These are phyloP conservation scores for Ceratobasidium sp. DNA, from an alignment of 1,284 basidiomycete genomes.

Conservation along the genomic window DNA sequence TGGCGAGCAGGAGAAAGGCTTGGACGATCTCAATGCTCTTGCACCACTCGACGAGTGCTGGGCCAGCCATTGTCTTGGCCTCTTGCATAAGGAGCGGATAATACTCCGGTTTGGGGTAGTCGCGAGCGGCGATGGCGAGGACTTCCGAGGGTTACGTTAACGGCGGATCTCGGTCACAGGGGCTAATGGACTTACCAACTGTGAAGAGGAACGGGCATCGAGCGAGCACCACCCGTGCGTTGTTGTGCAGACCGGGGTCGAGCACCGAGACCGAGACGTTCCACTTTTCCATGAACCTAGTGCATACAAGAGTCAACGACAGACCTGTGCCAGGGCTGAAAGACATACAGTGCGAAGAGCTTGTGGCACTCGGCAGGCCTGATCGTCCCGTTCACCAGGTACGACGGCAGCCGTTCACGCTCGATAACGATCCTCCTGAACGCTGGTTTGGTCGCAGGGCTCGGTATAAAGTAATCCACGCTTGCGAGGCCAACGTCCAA, in stretches of 20 bases:
- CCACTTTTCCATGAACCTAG: conserved; percentile 29
- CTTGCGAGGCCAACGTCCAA: conserved; percentile 11
- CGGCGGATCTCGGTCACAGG: background rate
- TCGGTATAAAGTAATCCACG: conserved; percentile 21
- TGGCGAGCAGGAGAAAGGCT: conserved; percentile 28
- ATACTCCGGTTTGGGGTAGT: conserved; percentile 4
- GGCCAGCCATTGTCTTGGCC: conserved; percentile 1
- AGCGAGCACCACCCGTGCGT: conserved; percentile 2
- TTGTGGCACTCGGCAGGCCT: conserved; percentile 15
- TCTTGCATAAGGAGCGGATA: conserved; percentile 28
- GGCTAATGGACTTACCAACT: background rate
- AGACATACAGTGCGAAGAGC: conserved; percentile 21
- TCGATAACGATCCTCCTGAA: conserved; percentile 29
- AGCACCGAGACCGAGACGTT: conserved; percentile 31
- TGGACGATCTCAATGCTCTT: conserved; percentile 32
- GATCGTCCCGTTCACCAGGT: conserved; percentile 12
- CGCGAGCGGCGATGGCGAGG: conserved; percentile 24
- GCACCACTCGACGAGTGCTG: conserved; percentile 15
- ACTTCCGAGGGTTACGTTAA: background rate
- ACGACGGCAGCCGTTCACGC: conserved; percentile 16
- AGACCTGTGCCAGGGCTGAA: background rate
- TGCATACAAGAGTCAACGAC: background rate
- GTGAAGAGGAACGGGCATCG: conserved; percentile 32
- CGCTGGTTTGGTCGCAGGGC: conserved; percentile 3
- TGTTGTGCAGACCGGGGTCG: conserved; percentile 18